Evolutionary conservation across 2,329 filamentous ascomycete species (phyloP), one percentile per base, ranked within the genome.

Genomic region (Diaporthe longicolla): DNA sequence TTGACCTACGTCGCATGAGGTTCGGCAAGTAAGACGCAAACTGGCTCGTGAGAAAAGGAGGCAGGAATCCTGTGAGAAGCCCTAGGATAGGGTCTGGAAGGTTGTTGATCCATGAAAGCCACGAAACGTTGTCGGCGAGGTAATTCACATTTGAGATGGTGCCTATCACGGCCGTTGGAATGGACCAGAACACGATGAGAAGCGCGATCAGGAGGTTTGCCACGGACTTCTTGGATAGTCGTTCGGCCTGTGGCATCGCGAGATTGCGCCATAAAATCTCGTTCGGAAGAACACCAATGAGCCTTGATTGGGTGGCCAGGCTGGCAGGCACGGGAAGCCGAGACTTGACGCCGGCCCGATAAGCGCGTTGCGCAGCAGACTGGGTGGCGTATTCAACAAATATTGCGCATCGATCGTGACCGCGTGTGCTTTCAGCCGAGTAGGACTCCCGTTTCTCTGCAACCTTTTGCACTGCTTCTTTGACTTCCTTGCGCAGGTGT

Each of bases 351-450:
- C 97, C 87, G 26, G 91, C 92, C 83, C 98, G 95, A 83, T 89
- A 97, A 32, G 96, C 95, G 73, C 89, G 87, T 82, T 99, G 96
- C 11, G 97, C 97, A 75, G 94, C 94, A 32, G 92, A 89, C 81
- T 97, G 94, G 4, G 90, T 91, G 76, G 90, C 89, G 80, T 98
- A 99, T 80, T 98, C 95, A 76, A 99, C 94, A 79, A 99, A 98
- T n/a, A 97, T 93, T 4, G 95, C 92, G 52, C 74, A 72, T 57
- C 72, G 72, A 52, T 68, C 35, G 40, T 71, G 54, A 9, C 54
- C 45, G 11, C 59, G 35, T 61, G 68, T 59, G 17, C n/a, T n/a
- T 24, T 75, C 65, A n/a, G 66, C 68, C 29, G 61, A 61, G 68
- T 75, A 74, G 70, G 90, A 90, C 71, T 93, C 86, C 78, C 89